Evolutionary conservation across 371 early-diverging fungal genomes (phyloP).

Genomic region (Mortierella sp.): DNA sequence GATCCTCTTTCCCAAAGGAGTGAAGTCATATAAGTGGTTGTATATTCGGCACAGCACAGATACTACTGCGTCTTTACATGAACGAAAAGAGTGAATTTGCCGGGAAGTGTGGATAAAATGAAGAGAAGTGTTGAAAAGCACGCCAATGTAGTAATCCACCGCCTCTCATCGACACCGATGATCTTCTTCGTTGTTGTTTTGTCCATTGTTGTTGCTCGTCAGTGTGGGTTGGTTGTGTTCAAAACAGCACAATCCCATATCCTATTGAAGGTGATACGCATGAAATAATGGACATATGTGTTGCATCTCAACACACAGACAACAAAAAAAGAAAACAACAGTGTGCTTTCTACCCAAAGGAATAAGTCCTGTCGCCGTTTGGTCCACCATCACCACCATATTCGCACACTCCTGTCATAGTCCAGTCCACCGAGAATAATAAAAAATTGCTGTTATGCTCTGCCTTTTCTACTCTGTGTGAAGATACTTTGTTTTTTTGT

Average conservation of each 20-base stretch:
- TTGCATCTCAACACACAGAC: not conserved
- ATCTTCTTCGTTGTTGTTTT: not conserved
- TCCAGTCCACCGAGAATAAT: not conserved
- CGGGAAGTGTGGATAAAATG: not conserved
- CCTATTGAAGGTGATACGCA: not conserved
- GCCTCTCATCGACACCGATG: not conserved
- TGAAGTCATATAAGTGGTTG: not conserved
- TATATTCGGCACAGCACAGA: conserved; percentile 2
- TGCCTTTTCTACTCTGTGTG: not conserved
- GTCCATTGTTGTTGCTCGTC: not conserved
- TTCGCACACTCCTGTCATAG: not conserved
- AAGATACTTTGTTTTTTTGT: not conserved
- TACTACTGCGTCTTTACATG: not conserved
- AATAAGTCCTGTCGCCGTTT: not conserved
- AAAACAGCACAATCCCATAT: not conserved
- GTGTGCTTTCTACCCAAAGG: not conserved
- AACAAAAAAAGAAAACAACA: not conserved
- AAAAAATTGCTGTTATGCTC: not conserved
- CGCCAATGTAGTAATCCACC: not conserved
- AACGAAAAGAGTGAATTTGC: not conserved
- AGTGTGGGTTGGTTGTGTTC: not conserved
- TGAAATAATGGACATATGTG: not conserved
- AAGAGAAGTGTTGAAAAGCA: not conserved
- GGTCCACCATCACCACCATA: not conserved
- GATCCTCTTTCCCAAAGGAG: not conserved